These are phyloP conservation scores for Yarrowia galli DNA, from an alignment of 1,139 yeast species.

Conservation along the genomic window DNA sequence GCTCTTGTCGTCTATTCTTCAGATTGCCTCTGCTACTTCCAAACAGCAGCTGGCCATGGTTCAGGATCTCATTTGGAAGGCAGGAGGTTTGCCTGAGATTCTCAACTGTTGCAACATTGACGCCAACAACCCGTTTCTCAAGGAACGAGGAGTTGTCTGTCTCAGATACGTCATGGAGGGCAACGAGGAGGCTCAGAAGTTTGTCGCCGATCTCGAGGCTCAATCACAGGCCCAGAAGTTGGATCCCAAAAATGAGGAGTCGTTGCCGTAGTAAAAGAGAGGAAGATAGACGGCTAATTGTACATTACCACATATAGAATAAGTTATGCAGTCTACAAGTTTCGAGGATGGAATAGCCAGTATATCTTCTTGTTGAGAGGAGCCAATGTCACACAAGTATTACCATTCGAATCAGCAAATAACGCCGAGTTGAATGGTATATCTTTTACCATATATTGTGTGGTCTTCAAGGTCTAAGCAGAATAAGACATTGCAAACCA, in stretches of 20 bases:
- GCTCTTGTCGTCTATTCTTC: constrained; percentile 27
- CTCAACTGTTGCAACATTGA: constrained; percentile 86
- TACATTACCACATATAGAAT: background rate
- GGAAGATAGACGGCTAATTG: background rate
- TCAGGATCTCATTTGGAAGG: constrained; percentile 71
- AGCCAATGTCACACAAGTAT: too few relatives aligned
- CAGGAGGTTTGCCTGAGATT: constrained; percentile 73
- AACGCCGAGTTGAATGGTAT: too few relatives aligned
- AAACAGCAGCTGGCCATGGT: constrained; percentile 45
- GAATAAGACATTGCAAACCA: too few relatives aligned
- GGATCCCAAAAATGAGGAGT: constrained; percentile 26
- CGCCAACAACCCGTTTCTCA: constrained; percentile 80
- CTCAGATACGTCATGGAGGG: constrained; percentile 68
- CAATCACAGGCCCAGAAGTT: constrained; percentile 14
- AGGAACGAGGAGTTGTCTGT: constrained; percentile 84
- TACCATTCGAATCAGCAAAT: too few relatives aligned
- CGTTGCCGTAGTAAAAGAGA: constrained; percentile 32
- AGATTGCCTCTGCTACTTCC: constrained; percentile 14
- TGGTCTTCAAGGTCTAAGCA: too few relatives aligned
- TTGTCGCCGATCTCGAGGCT: constrained; percentile 54
- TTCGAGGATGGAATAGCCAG: background rate
- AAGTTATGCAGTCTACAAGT: too few relatives aligned
- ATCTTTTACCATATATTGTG: too few relatives aligned
- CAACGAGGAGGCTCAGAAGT: constrained; percentile 72
- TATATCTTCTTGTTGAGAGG: too few relatives aligned